Evolutionary conservation across 2,329 filamentous ascomycete genomes (phyloP).

Genomic region (Trichoderma atrobrunneum): DNA sequence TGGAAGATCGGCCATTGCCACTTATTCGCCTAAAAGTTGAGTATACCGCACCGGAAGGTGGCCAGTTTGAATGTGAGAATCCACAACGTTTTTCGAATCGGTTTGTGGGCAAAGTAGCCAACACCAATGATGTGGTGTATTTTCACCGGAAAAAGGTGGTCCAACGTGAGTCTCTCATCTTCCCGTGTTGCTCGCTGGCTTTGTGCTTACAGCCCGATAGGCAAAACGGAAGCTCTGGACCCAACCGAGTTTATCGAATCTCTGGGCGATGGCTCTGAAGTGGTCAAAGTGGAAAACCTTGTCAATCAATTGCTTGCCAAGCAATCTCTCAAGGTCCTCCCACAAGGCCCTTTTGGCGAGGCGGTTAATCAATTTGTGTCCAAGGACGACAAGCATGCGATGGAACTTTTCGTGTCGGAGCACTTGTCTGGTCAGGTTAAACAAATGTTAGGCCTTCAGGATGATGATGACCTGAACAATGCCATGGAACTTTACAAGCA

Average conservation of each 20-base stretch:
- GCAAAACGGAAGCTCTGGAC: constrained; percentile 43
- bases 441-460: constrained; percentile 62
- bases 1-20: constrained; percentile 67
- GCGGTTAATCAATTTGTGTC: constrained; percentile 90
- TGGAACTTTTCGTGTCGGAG: constrained; percentile 76
- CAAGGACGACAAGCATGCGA: constrained; percentile 91
- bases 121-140: constrained; percentile 88
- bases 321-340: constrained; percentile 88
- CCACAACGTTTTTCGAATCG: constrained; percentile 93
- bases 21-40: constrained; percentile 89
- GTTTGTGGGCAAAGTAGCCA: constrained; percentile 87
- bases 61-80: constrained; percentile 87
- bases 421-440: constrained; percentile 68
- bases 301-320: constrained; percentile 84
- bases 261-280: constrained; percentile 54
- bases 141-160: constrained; percentile 86
- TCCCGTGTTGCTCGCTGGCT: not conserved
- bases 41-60: constrained; percentile 79
- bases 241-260: constrained; percentile 62
- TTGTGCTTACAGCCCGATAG: constrained; percentile 25
- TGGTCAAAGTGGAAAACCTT: constrained; percentile 81
- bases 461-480: constrained; percentile 64
- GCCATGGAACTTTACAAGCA: constrained; percentile 72
- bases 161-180: constrained; percentile 28
- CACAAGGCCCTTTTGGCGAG: constrained; percentile 88